Conservation (phyloP, 2,329 filamentous ascomycete genomes). For the Colletotrichum siamense region DNA sequence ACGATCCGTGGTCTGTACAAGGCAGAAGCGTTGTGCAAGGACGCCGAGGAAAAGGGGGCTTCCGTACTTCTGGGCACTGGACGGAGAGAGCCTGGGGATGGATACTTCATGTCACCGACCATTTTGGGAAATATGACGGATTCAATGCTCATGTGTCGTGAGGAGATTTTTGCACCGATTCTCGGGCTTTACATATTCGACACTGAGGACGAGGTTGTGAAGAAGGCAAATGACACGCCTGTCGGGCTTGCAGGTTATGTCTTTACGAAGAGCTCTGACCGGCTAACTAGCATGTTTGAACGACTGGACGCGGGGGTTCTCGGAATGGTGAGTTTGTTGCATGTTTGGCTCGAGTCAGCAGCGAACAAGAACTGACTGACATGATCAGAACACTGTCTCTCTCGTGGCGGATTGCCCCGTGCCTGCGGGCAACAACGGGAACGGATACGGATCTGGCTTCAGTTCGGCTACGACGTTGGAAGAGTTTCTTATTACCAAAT, state of each 20-base stretch:
- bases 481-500: slow-evolving; percentile 12
- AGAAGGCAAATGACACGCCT: slow-evolving; percentile 70
- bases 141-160: slow-evolving; percentile 69
- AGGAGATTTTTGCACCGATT: slow-evolving; percentile 81
- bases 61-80: slow-evolving; percentile 62
- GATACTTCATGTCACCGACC: slow-evolving; percentile 77
- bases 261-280: slow-evolving; percentile 56
- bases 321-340: slow-evolving; percentile 43
- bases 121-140: slow-evolving; percentile 71
- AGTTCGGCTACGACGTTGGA: neutral
- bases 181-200: slow-evolving; percentile 75
- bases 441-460: neutral
- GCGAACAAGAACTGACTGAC: neutral
- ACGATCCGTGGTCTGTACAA: slow-evolving; percentile 37
- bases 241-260: slow-evolving; percentile 80
- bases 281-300: slow-evolving; percentile 50
- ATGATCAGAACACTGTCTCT: slow-evolving; percentile 8
- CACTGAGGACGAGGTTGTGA: slow-evolving; percentile 73
- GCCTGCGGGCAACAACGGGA: neutral
- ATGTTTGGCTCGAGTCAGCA: neutral
- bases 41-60: slow-evolving; percentile 68
- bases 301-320: slow-evolving; percentile 70
- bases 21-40: slow-evolving; percentile 60
- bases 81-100: slow-evolving; percentile 62
- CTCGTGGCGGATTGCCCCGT: neutral